These are phyloP conservation scores for Aspergillus fumigatiaffinis DNA, from an alignment of 2,329 filamentous ascomycete species.

Conservation along the genomic window DNA sequence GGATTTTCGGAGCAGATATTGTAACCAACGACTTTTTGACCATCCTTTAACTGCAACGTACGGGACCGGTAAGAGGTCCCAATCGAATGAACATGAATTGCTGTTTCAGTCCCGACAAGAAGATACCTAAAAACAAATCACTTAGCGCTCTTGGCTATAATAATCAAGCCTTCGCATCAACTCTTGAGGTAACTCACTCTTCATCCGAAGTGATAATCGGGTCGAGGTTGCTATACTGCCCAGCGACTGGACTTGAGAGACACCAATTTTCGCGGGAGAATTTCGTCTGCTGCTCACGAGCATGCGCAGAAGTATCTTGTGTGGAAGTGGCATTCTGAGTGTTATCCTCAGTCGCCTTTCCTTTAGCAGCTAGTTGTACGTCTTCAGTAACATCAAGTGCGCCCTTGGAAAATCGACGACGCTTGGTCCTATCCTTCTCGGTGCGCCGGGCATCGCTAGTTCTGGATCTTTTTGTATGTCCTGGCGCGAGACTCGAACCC, in stretches of 20 bases:
- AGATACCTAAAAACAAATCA: slow-evolving; percentile 54
- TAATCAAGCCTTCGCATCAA: neutral
- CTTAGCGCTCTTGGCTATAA: slow-evolving; percentile 1
- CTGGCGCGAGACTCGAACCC: slow-evolving; percentile 13
- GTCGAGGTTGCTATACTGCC: slow-evolving; percentile 54
- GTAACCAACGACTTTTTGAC: slow-evolving; percentile 48
- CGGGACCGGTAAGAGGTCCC: slow-evolving; percentile 76
- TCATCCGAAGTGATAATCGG: slow-evolving; percentile 57
- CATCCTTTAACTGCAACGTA: slow-evolving; percentile 57
- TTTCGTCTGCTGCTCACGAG: slow-evolving; percentile 11
- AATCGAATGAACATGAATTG: slow-evolving; percentile 76
- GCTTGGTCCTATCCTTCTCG: slow-evolving; percentile 26
- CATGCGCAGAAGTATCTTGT: slow-evolving; percentile 6
- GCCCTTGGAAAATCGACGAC: slow-evolving; percentile 26
- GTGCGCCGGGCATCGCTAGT: slow-evolving; percentile 22
- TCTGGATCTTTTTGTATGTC: slow-evolving; percentile 28
- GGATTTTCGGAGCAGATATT: slow-evolving; percentile 49
- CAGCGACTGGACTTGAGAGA: slow-evolving; percentile 50
- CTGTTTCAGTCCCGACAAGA: slow-evolving; percentile 69
- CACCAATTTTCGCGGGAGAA: slow-evolving; percentile 35
- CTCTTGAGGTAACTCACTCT: slow-evolving; percentile 37
- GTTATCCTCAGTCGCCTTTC: neutral
- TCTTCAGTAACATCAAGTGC: slow-evolving; percentile 19
- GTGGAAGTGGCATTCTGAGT: neutral
- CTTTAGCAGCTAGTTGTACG: neutral